A percentile compares a stretch with the other conserved stretches of the same genome.
Conservation (phyloP, 352 stramenopile species). For the Phytophthora cactorum region DNA sequence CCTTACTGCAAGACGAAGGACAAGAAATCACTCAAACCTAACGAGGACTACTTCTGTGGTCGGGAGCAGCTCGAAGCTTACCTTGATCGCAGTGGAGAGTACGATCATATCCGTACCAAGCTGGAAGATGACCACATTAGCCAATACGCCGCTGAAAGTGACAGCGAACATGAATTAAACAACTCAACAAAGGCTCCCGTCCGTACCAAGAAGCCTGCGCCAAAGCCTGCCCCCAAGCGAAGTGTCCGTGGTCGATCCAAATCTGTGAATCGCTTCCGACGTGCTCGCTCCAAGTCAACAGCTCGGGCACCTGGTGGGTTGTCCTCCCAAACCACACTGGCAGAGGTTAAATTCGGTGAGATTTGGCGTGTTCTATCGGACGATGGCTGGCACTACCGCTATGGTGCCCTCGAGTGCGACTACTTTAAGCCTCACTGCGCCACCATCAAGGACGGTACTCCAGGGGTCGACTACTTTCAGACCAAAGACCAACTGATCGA, state of each 20-base stretch:
- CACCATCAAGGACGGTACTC: slow-evolving; percentile 36
- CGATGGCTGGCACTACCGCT: slow-evolving; percentile 60
- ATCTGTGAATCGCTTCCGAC: slow-evolving; percentile 19
- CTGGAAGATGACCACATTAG: slow-evolving; percentile 49
- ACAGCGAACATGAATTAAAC: slow-evolving; percentile 30
- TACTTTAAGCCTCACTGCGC: slow-evolving; percentile 73
- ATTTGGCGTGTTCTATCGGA: slow-evolving; percentile 59
- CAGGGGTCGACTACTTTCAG: slow-evolving; percentile 61
- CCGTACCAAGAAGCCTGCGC: not conserved
- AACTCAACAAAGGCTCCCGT: slow-evolving; percentile 1
- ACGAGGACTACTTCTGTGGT: slow-evolving; percentile 64
- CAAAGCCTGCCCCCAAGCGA: slow-evolving; percentile 2
- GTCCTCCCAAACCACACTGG: slow-evolving; percentile 31
- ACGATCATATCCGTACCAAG: slow-evolving; percentile 49
- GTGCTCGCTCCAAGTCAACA: slow-evolving; percentile 33
- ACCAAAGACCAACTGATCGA: slow-evolving; percentile 47
- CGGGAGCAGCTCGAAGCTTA: slow-evolving; percentile 52
- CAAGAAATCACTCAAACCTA: slow-evolving; percentile 25
- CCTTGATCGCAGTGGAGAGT: slow-evolving; percentile 41
- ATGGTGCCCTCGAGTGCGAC: slow-evolving; percentile 58
- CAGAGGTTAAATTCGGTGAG: slow-evolving; percentile 65
- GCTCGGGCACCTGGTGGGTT: slow-evolving; percentile 5
- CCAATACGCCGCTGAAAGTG: slow-evolving; percentile 12
- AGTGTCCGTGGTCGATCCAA: slow-evolving; percentile 9
- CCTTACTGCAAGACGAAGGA: slow-evolving; percentile 50